Conservation (phyloP, 768 basidiomycete species). For the Paxillus ammoniavirescens region DNA sequence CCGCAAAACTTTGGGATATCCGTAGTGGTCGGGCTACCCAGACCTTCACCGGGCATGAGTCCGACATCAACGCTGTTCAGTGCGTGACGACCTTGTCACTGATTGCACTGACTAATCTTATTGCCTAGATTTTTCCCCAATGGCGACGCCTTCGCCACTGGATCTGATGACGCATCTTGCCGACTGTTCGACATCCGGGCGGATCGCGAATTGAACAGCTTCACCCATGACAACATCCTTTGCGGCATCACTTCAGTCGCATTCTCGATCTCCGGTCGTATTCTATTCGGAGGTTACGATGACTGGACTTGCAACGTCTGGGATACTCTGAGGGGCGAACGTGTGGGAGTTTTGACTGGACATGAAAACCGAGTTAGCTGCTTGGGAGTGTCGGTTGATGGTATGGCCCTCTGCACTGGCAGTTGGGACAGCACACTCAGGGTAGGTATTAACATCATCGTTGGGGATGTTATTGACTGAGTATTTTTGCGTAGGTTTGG, state of each 20-base stretch:
- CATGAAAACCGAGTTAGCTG: conserved; percentile 99
- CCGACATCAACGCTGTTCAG: conserved; percentile 99
- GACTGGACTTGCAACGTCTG: conserved; percentile 99
- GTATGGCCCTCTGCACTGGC: conserved; percentile 98
- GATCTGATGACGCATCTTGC: conserved; percentile 98
- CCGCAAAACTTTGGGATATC: conserved; percentile 99
- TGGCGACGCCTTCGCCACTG: conserved; percentile 97
- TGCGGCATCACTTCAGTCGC: conserved; percentile 99
- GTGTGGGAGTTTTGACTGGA: conserved; percentile 94
- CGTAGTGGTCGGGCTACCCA: conserved; percentile 96
- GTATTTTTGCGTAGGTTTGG: conserved; percentile 62
- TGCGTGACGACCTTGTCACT: conserved; percentile 41
- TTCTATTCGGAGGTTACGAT: conserved; percentile 98
- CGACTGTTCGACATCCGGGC: conserved; percentile 97
- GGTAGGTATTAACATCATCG: conserved; percentile 46
- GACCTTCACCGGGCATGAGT: conserved; percentile 98
- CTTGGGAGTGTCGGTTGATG: conserved; percentile 92
- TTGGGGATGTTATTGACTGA: conserved; percentile 7
- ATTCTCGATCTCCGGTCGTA: conserved; percentile 96
- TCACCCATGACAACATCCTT: conserved; percentile 97
- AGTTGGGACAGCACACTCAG: conserved; percentile 97
- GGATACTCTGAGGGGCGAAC: conserved; percentile 98
- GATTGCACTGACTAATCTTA: conserved; percentile 4
- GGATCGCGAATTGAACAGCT: conserved; percentile 94
- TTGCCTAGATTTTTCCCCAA: conserved; percentile 93